Evolutionary conservation across 208 protist genomes (phyloP).

Genomic region (Angomonas ambiguus): DNA sequence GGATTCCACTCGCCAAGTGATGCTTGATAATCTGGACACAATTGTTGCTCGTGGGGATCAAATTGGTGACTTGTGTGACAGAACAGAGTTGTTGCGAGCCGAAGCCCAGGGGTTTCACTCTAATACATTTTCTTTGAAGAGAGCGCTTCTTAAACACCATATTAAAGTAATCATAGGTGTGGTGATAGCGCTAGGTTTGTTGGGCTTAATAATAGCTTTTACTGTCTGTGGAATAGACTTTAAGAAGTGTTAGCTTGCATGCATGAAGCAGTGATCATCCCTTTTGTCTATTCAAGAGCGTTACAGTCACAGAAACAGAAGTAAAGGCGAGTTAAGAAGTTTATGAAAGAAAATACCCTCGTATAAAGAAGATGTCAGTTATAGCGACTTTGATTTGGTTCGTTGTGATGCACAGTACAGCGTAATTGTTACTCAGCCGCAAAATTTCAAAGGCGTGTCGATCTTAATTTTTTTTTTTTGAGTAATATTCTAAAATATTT

Average conservation of each 20-base stretch:
- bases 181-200: slow-evolving; percentile 38
- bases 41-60: slow-evolving; percentile 76
- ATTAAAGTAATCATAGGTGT: slow-evolving; percentile 59
- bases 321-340: background rate
- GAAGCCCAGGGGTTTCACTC: slow-evolving; percentile 67
- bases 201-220: slow-evolving; percentile 61
- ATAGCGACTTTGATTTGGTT: too few species aligned
- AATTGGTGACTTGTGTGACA: slow-evolving; percentile 80
- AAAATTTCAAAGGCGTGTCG: background rate
- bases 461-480: slow-evolving; percentile 6
- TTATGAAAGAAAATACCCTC: too few species aligned
- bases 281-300: slow-evolving; percentile 19
- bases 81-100: slow-evolving; percentile 57
- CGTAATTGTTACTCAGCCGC: too few species aligned
- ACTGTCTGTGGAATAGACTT: slow-evolving; percentile 63
- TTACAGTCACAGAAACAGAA: background rate
- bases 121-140: slow-evolving; percentile 42
- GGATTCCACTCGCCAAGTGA: slow-evolving; percentile 69
- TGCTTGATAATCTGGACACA: slow-evolving; percentile 81
- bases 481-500: background rate
- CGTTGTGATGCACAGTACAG: too few species aligned
- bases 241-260: slow-evolving; percentile 53
- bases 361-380: too few species aligned
- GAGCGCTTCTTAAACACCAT: slow-evolving; percentile 56
- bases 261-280: background rate